Conservation (phyloP, 192 early-diverging fungal genomes). For the Mortierella claussenii region DNA sequence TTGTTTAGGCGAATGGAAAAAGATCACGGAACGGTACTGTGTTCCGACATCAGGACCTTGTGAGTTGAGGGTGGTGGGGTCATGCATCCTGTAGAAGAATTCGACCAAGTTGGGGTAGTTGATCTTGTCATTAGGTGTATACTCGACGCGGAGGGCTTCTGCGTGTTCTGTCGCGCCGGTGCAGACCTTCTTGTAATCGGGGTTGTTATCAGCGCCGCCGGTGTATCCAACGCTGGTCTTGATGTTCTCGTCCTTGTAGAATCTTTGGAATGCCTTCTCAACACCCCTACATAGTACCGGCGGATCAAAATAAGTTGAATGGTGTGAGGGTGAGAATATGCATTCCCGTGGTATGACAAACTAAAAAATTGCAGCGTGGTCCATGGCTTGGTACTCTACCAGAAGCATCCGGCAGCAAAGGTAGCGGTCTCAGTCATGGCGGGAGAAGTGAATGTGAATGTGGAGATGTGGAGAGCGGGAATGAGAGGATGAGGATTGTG, state of each 20-base stretch:
- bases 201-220: conserved; percentile 56
- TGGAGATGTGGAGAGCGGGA: not conserved
- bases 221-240: conserved; percentile 65
- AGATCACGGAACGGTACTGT: conserved; percentile 91
- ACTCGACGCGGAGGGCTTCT: conserved; percentile 84
- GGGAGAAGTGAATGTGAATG: not conserved
- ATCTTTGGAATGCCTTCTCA: conserved; percentile 61
- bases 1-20: conserved; percentile 84
- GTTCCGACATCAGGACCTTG: conserved; percentile 89
- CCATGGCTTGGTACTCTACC: conserved; percentile 57
- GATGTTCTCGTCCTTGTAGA: conserved; percentile 61
- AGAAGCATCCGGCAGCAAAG: conserved; percentile 96
- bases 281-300: conserved; percentile 58
- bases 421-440: conserved; percentile 70
- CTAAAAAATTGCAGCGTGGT: too few species aligned
- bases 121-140: conserved; percentile 70
- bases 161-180: conserved; percentile 82
- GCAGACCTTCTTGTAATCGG: conserved; percentile 71
- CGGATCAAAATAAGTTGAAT: not conserved
- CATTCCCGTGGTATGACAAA: not conserved
- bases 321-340: not conserved
- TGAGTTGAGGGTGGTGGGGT: conserved; percentile 87
- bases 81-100: conserved; percentile 87
- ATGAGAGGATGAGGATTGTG: not conserved
- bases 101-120: conserved; percentile 81